A percentile compares a stretch with the other conserved stretches of the same genome.
These are phyloP conservation scores for Fragilariopsis cylindrus DNA, from an alignment of 108 stramenopile species.

Conservation along the genomic window DNA sequence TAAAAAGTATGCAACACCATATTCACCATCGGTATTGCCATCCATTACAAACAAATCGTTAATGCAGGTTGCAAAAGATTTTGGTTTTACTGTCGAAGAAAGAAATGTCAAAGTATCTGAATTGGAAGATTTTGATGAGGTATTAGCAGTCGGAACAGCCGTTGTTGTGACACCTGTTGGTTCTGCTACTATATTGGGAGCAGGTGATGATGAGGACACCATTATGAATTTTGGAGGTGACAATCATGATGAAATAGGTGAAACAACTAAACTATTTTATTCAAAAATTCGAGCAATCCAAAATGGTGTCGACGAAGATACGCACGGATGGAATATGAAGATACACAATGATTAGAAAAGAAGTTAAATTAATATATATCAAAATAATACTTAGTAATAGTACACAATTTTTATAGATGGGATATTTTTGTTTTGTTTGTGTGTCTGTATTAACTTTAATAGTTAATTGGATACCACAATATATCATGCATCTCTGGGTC, in stretches of 20 bases:
- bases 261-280: constrained; percentile 83
- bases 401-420: too few species aligned
- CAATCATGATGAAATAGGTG: constrained; percentile 75
- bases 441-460: too few species aligned
- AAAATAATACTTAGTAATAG: too few species aligned
- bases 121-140: constrained; percentile 89
- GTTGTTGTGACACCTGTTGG: constrained; percentile 97
- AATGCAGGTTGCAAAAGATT: constrained; percentile 90
- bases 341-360: constrained; percentile 29
- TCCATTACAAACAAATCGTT: constrained; percentile 97
- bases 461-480: too few species aligned
- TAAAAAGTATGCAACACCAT: constrained; percentile 90
- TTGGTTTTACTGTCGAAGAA: constrained; percentile 88
- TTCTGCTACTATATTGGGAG: constrained; percentile 61
- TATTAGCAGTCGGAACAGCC: constrained; percentile 96
- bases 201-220: constrained; percentile 27
- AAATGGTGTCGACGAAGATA: constrained; percentile 91
- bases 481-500: too few species aligned
- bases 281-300: constrained; percentile 89
- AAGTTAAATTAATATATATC: too few species aligned
- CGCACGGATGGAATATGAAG: constrained; percentile 85
- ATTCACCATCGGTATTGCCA: constrained; percentile 88
- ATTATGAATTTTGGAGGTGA: constrained; percentile 65
- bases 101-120: constrained; percentile 83
- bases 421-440: too few species aligned